A percentile compares a stretch with the other conserved stretches of the same genome.
Evolutionary conservation across 352 stramenopile species (phyloP).

Genomic region (Phytophthora pluvialis): DNA sequence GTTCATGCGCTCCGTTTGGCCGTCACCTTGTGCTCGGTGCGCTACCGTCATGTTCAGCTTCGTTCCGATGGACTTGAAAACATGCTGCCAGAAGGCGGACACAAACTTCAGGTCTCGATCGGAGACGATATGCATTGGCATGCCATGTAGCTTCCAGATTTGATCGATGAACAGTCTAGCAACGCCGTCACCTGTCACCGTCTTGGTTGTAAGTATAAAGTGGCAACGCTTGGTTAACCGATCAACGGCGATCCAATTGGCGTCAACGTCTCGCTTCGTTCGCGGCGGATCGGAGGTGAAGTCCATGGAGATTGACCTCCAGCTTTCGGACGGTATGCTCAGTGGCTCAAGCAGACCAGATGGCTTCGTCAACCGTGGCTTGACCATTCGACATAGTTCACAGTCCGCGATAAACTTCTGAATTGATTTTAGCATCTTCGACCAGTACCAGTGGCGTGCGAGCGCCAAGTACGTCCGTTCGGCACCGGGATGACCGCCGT

Average conservation of each 20-base stretch:
- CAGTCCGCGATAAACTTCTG: background rate
- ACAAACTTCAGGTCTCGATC: background rate
- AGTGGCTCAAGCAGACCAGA: too few relatives aligned
- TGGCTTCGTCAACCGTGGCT: too few relatives aligned
- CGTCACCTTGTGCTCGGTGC: background rate
- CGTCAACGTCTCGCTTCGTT: background rate
- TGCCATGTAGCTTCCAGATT: slow-evolving; percentile 1
- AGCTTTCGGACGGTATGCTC: slow-evolving; percentile 14
- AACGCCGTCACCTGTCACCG: slow-evolving; percentile 1
- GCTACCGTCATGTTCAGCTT: background rate
- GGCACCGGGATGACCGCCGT: too few relatives aligned
- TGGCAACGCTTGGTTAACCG: slow-evolving; percentile 18
- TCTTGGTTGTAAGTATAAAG: slow-evolving; percentile 8
- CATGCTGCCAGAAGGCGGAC: background rate
- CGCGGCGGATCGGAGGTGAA: background rate
- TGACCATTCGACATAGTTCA: too few relatives aligned
- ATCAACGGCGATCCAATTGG: background rate
- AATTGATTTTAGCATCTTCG: background rate
- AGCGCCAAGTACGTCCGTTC: background rate
- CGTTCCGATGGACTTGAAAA: background rate
- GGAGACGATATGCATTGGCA: background rate
- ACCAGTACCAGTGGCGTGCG: background rate
- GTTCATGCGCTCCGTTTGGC: too few relatives aligned
- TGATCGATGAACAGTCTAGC: background rate
- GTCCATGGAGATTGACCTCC: background rate